These are phyloP conservation scores for Beauveria brongniartii DNA, from an alignment of 2,329 filamentous ascomycete genomes.

Conservation along the genomic window DNA sequence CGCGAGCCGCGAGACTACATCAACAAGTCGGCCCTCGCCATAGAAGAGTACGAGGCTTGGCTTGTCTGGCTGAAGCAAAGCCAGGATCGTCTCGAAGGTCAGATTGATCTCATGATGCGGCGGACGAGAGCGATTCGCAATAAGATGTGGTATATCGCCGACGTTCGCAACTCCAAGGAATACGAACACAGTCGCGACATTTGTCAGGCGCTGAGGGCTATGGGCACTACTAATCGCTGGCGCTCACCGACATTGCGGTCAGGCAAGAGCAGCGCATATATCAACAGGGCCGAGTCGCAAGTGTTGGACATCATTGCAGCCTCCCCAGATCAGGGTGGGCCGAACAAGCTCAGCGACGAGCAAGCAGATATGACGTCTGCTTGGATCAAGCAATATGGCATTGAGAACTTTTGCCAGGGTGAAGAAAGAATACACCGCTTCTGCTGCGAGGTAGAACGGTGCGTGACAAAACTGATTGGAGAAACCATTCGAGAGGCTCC, in stretches of 20 bases:
- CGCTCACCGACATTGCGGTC: constrained; percentile 39
- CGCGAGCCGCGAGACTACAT: constrained; percentile 63
- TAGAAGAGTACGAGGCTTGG: constrained; percentile 74
- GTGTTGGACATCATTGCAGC: constrained; percentile 83
- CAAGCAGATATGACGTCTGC: constrained; percentile 77
- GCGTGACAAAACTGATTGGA: constrained; percentile 76
- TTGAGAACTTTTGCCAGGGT: constrained; percentile 90
- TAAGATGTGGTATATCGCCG: constrained; percentile 98
- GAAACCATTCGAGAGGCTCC: constrained; percentile 78
- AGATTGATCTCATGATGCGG: constrained; percentile 67
- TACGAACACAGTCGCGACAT: constrained; percentile 86
- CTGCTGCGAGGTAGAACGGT: constrained; percentile 80
- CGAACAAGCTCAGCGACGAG: constrained; percentile 93
- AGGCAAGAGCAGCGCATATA: constrained; percentile 49
- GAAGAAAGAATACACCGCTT: constrained; percentile 94
- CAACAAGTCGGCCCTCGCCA: constrained; percentile 59
- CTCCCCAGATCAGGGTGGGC: constrained; percentile 73
- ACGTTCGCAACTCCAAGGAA: constrained; percentile 80
- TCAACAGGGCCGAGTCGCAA: constrained; percentile 76
- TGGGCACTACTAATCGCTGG: constrained; percentile 61
- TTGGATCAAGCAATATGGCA: constrained; percentile 73
- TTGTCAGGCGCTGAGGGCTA: constrained; percentile 79
- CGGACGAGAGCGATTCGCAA: constrained; percentile 70
- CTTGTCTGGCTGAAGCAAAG: constrained; percentile 77
- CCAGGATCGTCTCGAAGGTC: constrained; percentile 66